phyloP scores from a whole-genome alignment of 441 rosid species.

The Syzygium malaccense region DNA sequence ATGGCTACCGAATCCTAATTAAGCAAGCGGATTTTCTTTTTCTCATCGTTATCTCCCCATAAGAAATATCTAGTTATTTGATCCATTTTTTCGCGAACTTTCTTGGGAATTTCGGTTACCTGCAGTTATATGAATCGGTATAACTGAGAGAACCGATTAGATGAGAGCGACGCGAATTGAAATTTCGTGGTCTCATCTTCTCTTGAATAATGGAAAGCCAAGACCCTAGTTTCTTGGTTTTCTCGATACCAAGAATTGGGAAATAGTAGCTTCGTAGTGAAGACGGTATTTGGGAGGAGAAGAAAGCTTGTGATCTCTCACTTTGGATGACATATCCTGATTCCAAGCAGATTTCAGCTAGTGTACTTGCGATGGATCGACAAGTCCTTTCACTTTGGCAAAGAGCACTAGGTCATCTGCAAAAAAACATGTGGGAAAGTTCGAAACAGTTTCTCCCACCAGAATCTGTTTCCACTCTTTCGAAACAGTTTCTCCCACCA shows the following conservation, averaged over 20 bases:
- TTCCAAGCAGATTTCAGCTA: not conserved
- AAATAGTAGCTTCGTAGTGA: not conserved
- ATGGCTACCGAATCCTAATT: not conserved
- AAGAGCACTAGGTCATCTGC: not conserved
- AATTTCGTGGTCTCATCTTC: not conserved
- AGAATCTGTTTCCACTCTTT: not conserved
- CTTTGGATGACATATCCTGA: not conserved
- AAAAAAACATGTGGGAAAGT: not conserved
- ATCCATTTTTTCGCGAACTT: not conserved
- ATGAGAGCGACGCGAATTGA: not conserved
- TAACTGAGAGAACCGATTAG: not conserved
- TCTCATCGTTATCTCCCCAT: not conserved
- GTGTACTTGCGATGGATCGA: not conserved
- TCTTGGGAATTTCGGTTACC: not conserved
- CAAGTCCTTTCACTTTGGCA: not conserved
- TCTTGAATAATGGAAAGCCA: not conserved
- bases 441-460: not conserved
- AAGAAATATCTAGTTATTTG: not conserved
- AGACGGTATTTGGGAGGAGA: not conserved
- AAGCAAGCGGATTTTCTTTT: not conserved
- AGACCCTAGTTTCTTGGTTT: not conserved
- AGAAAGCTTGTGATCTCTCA: not conserved
- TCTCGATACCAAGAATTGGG: not conserved
- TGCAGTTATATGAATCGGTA: not conserved
- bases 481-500: not conserved